Base-by-base conservation (phyloP, 805 yeast species). In the Metschnikowia matae region DNA sequence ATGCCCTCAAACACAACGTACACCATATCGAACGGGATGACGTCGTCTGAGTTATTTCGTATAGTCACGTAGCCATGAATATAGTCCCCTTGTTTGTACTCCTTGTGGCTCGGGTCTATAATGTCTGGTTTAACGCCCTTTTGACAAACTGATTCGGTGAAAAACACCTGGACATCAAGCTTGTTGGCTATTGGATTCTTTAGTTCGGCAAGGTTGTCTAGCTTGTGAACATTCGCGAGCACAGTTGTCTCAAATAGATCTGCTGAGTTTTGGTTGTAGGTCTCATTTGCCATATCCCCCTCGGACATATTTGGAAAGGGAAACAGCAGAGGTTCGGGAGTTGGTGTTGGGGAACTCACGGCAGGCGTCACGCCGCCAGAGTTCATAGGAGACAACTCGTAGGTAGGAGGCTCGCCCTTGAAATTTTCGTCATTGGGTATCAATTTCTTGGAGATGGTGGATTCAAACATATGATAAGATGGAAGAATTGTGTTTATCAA, bases 11-110 rank as follows among this genome's bases (percentile, higher is more conserved):
- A 69, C 6, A 68, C 74, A 14, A 73, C 73, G 48, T 73, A 73
- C 6, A 73, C 73, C 77, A 73, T 73, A 45, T 73, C 77, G 47
- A 73, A 73, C 0, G 70, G 62, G 6, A 73, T 62, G 4, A 75
- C 76, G 29, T 51, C 51, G 13, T 56, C 41, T 20, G 65, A 61
- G 6, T 51, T 61, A 54, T 73, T 73, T 17, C 52, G 49, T 14
- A 73, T 66, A 10, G 75, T 71, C 34, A 72, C 75, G 54, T 63
- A 73, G 3, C 78, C 78, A 55, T 72, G 77, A 39, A 73, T 61
- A 53, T 63, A 72, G 53, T 73, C 77, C 33, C 75, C 76, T 52
- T 70, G 75, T 43, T 65, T 63, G 54, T 60, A 71, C 53, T 73
- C 78, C 11, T 52, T 52, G 33, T 57, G 52, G 35, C 60, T 59